Percentiles rank a stretch among this genome's conserved stretches.
phyloP scores from a whole-genome alignment of 2,329 filamentous ascomycete genomes.

The Calonectria hongkongensis region DNA sequence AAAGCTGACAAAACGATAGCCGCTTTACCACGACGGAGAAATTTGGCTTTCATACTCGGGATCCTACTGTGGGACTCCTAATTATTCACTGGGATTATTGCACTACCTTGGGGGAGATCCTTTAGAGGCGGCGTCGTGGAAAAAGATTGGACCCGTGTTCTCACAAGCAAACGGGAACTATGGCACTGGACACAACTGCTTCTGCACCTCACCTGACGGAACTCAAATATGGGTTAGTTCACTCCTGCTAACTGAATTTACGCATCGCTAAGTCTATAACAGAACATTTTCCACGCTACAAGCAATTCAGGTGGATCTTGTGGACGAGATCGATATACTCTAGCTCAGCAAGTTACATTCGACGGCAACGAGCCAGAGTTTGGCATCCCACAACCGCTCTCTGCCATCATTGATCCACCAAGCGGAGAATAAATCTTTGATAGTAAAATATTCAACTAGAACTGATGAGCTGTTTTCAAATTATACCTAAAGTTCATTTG shows the following conservation, averaged over 20 bases:
- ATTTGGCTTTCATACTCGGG: conserved; percentile 18
- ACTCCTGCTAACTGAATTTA: too few species aligned
- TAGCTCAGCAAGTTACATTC: conserved; percentile 9
- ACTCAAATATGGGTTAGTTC: conserved; percentile 19
- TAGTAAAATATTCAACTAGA: background rate
- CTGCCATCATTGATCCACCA: background rate
- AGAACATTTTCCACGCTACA: conserved; percentile 10
- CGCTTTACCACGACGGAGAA: conserved; percentile 3
- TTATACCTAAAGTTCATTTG: too few species aligned
- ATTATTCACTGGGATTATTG: conserved; percentile 4
- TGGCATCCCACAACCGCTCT: conserved; percentile 12
- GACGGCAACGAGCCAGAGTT: conserved; percentile 3
- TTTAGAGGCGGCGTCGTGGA: background rate
- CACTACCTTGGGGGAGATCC: conserved; percentile 11
- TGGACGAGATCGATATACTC: conserved; percentile 4
- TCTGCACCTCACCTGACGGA: conserved; percentile 4
- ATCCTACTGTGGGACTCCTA: conserved; percentile 14
- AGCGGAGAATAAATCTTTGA: background rate
- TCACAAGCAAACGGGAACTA: conserved; percentile 16
- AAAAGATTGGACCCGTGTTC: background rate
- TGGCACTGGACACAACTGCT: conserved; percentile 5
- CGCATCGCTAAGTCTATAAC: background rate
- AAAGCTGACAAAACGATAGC: background rate
- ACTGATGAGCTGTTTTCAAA: background rate
- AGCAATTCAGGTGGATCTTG: conserved; percentile 1